A percentile compares a stretch with the other conserved stretches of the same genome.
Conservation (phyloP, 163 green algal genomes). For the Scenedesmus sp. region DNA sequence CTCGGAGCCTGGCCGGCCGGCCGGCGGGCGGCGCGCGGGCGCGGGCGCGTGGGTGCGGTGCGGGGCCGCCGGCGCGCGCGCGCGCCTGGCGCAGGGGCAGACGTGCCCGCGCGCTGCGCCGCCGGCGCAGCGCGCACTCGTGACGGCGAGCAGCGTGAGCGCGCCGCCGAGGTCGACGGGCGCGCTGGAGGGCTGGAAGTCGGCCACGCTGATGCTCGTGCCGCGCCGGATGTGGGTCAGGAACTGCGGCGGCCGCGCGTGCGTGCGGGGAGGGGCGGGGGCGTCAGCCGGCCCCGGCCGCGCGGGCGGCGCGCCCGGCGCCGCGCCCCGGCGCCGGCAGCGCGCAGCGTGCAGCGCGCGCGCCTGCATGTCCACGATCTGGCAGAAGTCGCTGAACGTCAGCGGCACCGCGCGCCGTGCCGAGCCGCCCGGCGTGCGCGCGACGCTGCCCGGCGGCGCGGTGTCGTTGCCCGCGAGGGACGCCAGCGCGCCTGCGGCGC, state of each 20-base stretch:
- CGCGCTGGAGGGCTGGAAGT: conserved; percentile 62
- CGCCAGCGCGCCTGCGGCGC: neutral
- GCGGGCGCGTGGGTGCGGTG: too few relatives aligned
- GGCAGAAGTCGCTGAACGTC: conserved; percentile 44
- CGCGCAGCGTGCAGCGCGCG: too few relatives aligned
- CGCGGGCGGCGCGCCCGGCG: too few relatives aligned
- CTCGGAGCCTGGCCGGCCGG: conserved; percentile 60
- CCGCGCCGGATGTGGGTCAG: conserved; percentile 81
- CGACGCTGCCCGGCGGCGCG: neutral
- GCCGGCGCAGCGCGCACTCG: neutral
- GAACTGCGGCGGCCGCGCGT: too few relatives aligned
- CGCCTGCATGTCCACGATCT: conserved; percentile 76
- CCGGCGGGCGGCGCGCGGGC: too few relatives aligned
- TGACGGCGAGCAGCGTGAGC: conserved; percentile 38
- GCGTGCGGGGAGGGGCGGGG: too few relatives aligned
- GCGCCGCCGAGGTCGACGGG: conserved; percentile 47
- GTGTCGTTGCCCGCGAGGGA: neutral
- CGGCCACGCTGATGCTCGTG: conserved; percentile 74
- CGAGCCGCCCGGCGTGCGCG: conserved; percentile 22
- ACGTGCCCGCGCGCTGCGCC: too few relatives aligned
- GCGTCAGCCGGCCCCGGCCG: too few relatives aligned
- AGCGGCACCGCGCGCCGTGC: conserved; percentile 10
- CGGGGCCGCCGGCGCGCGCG: too few relatives aligned
- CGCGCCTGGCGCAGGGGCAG: too few relatives aligned
- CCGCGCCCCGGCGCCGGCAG: too few relatives aligned